A percentile compares a stretch with the other conserved stretches of the same genome.
phyloP scores from a whole-genome alignment of 495 filamentous ascomycete species.

The Neurospora sp. region DNA sequence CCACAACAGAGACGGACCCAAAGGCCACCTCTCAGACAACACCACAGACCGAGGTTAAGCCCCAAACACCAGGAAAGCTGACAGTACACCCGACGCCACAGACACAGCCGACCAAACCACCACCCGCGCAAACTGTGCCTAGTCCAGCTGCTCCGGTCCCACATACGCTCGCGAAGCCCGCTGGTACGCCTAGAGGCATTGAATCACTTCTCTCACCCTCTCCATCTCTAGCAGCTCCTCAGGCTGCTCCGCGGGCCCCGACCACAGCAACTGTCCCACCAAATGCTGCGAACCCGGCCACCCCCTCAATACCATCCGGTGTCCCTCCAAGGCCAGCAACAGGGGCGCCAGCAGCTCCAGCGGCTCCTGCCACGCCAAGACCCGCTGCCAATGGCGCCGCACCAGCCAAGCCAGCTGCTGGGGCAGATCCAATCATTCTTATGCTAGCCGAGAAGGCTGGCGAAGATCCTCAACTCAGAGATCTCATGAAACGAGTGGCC shows the following conservation, averaged over 20 bases:
- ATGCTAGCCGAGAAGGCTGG: conserved; percentile 81
- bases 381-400: conserved; percentile 7
- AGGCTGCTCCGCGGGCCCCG: conserved; percentile 1
- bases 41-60: not conserved
- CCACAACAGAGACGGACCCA: conserved; percentile 8
- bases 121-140: conserved; percentile 19
- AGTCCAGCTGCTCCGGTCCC: conserved; percentile 24
- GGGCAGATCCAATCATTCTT: conserved; percentile 89
- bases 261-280: conserved; percentile 1
- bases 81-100: conserved; percentile 2
- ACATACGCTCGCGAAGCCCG: conserved; percentile 15
- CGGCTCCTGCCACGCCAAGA: conserved; percentile 5
- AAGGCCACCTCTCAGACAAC: conserved; percentile 11
- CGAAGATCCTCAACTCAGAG: conserved; percentile 77
- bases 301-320: conserved; percentile 4
- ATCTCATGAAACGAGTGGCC: conserved; percentile 93
- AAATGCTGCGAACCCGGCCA: not conserved
- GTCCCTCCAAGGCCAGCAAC: conserved; percentile 8
- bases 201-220: conserved; percentile 19
- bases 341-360: conserved; percentile 18
- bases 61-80: conserved; percentile 1
- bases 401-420: conserved; percentile 23
- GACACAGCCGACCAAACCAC: conserved; percentile 6
- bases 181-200: conserved; percentile 21
- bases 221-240: not conserved